Base-by-base conservation (phyloP, 768 basidiomycete species). In the Collybia nuda region DNA sequence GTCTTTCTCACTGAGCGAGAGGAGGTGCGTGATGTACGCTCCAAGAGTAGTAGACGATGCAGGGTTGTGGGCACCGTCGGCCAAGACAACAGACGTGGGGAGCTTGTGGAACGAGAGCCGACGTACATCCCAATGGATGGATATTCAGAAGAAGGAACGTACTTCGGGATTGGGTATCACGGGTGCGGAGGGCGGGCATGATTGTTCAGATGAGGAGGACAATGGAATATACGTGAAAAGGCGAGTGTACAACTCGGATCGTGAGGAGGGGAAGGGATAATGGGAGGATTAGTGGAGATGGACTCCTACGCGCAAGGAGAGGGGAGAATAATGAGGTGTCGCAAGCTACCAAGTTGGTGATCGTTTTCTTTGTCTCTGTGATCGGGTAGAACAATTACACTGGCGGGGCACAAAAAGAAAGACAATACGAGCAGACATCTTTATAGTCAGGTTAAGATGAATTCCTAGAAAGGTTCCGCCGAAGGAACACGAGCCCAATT, bases 11-110 rank as follows among this genome's bases (percentile, higher is more conserved):
- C 45, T 38, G 12, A 56, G 47, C 11, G 63, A 47, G 50, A 67
- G 40, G 59, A 68, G 55, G 69, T 74, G 40, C 69, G 67, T 48
- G 50, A 95, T 69, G 63, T 92, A 98, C 2, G 72, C 63, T 6
- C 84, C 77, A 9, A 98, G 80, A 0, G 80, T 80, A 23, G 66
- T 56, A 0, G 93, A 79, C 0, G 93, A 93, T 5, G 90, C 85
- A 5, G 84, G 70, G 63, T 98, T 99, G 66, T 98, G 97, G 0
- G 97, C 96, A 2, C 97, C 97, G 61, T 99, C 97, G 4, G 86
- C 88, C 9, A 98, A 77, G 11, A 95, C 67, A 6, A 78, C 55
- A 14, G 60, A 50, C 28, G 41, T 29, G 7, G 55, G 47, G 17
- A 66, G 52, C 2, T 57, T 55, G 53, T 82, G 81, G 67, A 86